Percentiles rank a stretch among this genome's conserved stretches.
phyloP scores from a whole-genome alignment of 371 early-diverging fungal species.

The Choanephora cucurbitarum region DNA sequence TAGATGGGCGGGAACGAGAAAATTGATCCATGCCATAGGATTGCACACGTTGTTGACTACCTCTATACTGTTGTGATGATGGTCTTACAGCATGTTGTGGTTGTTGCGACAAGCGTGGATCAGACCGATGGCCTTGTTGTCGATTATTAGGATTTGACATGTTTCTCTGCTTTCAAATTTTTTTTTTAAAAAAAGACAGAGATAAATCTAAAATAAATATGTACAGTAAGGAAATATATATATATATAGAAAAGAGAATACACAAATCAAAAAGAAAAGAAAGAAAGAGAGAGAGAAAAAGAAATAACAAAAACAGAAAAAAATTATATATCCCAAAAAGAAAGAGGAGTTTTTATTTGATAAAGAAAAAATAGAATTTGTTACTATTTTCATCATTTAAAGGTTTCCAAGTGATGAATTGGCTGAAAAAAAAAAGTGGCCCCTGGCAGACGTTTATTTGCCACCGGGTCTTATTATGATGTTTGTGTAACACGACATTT shows the following conservation, averaged over 20 bases:
- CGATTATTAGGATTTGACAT: conserved; percentile 30
- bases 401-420: not conserved
- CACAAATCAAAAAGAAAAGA: conserved; percentile 3
- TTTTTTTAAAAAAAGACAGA: not conserved
- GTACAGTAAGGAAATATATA: conserved; percentile 5
- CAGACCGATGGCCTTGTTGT: conserved; percentile 14
- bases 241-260: conserved; percentile 7
- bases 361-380: conserved; percentile 10
- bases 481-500: conserved; percentile 19
- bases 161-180: not conserved
- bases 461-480: conserved; percentile 14
- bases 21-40: conserved; percentile 22
- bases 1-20: conserved; percentile 17
- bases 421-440: conserved; percentile 8
- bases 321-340: conserved; percentile 2
- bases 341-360: conserved; percentile 10
- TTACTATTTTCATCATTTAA: conserved; percentile 28
- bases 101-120: conserved; percentile 24
- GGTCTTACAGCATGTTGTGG: conserved; percentile 15
- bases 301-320: conserved; percentile 9
- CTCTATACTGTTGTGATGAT: conserved; percentile 5
- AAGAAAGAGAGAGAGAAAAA: conserved; percentile 5
- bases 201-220: conserved; percentile 1
- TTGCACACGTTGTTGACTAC: conserved; percentile 13
- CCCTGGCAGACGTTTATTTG: conserved; percentile 9